Base-by-base conservation (phyloP, 441 rosid species). In the Gossypium gossypioides region DNA sequence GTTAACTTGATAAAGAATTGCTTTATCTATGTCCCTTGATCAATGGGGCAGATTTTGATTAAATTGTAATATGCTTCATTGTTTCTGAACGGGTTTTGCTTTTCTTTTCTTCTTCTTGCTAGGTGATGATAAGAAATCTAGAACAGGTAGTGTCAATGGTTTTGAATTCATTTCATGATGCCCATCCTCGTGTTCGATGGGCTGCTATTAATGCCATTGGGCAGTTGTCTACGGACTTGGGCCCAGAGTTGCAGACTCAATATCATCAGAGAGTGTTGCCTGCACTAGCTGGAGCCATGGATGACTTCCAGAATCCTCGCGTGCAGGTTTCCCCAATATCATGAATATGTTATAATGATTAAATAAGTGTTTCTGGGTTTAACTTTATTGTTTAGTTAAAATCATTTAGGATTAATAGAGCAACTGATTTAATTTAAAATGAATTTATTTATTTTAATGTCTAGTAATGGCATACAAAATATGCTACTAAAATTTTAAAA, bases 141-240 rank as follows among this genome's bases (percentile, higher is more conserved):
- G 86, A 85, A 21, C 86, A 79, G 19, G 82, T 85, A 50, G 84
- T 80, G 27, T 76, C 85, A 24, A 80, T 80, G 85, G 81, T 83
- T 69, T 64, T 82, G 71, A 81, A 76, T 67, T 76, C 85, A 32
- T 78, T 85, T 50, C 82, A 80, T 22, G 82, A 87, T 81, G 80
- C 81, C 19, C 85, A 85, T 75, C 83, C 83, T 10, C 87, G 81
- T 6, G 91, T 81, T 44, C 81, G 83, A 15, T 84, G 85, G 87
- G 87, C 86, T 22, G 91, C 89, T 50, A 81, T 87, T 19, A 81
- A 84, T 78, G 89, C 89, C 19, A 68, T 87, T 55, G 84, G 86
- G 52, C 86, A 81, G 72, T 73, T 85, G 67, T 85, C 86, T 54
- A 84, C 83, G 3, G 81, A 82, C 46, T 74, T 87, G 76, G 84